Percentiles rank a stretch among this genome's conserved stretches.
Conservation (phyloP, 495 filamentous ascomycete genomes). For the Lasiosphaeris hirsuta region DNA sequence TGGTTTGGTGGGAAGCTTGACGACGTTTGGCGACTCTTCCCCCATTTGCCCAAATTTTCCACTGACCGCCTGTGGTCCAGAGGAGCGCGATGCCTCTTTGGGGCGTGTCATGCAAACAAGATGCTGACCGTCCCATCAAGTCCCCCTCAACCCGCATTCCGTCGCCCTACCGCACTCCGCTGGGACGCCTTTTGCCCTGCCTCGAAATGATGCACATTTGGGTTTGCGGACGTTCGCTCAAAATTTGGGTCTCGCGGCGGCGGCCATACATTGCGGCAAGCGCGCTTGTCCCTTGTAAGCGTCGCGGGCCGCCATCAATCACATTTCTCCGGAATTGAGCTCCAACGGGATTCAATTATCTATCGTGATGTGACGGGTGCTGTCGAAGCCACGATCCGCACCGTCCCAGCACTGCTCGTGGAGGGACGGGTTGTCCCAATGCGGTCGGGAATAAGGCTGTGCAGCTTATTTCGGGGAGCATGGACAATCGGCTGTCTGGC, state of each 20-base stretch:
- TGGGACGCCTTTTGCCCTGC: too few species aligned
- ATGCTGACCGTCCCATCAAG: slow-evolving; percentile 7
- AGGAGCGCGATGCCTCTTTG: slow-evolving; percentile 3
- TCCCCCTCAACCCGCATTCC: too few species aligned
- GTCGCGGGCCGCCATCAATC: too few species aligned
- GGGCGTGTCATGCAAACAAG: slow-evolving; percentile 9
- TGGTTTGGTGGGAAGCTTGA: neutral
- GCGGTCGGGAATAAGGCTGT: slow-evolving; percentile 29
- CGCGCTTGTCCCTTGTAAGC: too few species aligned
- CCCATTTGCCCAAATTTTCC: neutral
- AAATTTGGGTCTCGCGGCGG: too few species aligned
- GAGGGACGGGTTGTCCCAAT: slow-evolving; percentile 22
- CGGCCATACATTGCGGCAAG: too few species aligned
- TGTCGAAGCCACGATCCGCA: slow-evolving; percentile 29
- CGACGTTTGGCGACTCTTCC: neutral
- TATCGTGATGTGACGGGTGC: slow-evolving; percentile 9
- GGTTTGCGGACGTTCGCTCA: too few species aligned
- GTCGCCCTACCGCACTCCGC: too few species aligned
- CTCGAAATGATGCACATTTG: too few species aligned
- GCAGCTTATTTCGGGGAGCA: slow-evolving; percentile 29
- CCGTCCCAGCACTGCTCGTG: slow-evolving; percentile 11
- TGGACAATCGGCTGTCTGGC: slow-evolving; percentile 2
- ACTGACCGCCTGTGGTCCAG: neutral
- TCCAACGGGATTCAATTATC: neutral
- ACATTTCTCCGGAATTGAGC: too few species aligned